Evolutionary conservation across 345 rosid genomes (phyloP).

Genomic region (Trapa bicornis): DNA sequence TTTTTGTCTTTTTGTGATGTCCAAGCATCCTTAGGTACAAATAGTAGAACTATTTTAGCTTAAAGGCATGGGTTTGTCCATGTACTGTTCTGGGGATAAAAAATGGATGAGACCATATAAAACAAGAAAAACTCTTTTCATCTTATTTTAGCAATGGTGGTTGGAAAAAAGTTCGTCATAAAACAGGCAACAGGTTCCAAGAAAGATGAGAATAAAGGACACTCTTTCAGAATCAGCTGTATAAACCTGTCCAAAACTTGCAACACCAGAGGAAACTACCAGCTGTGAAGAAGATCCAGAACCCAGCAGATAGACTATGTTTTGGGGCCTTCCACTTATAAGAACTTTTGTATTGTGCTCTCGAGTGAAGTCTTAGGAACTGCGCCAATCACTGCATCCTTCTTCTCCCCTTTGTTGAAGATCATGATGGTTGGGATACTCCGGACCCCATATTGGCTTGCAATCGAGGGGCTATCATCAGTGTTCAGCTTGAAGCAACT

Average conservation of each 20-base stretch:
- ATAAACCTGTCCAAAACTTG: background rate
- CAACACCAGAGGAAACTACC: background rate
- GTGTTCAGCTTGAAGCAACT: slow-evolving; percentile 39
- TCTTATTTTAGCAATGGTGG: background rate
- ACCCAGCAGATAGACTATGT: background rate
- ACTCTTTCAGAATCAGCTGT: background rate
- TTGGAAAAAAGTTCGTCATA: background rate
- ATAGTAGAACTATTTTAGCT: too few relatives aligned
- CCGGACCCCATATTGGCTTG: slow-evolving; percentile 35
- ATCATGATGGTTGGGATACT: slow-evolving; percentile 51
- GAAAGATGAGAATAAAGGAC: background rate
- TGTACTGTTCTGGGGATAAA: too few relatives aligned
- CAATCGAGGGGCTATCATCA: slow-evolving; percentile 37
- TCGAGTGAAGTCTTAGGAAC: slow-evolving; percentile 35
- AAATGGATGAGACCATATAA: too few relatives aligned
- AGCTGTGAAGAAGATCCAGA: background rate
- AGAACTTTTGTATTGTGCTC: slow-evolving; percentile 34
- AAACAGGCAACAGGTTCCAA: background rate
- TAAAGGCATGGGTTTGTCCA: too few relatives aligned
- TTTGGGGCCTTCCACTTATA: slow-evolving; percentile 11
- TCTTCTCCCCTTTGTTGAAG: slow-evolving; percentile 45
- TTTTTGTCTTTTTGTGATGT: too few relatives aligned
- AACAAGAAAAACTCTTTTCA: too few relatives aligned
- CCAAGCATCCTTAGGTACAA: too few relatives aligned
- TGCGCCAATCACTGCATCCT: slow-evolving; percentile 39